Base-by-base conservation (phyloP, 495 filamentous ascomycete genomes). In the Darksidea phi region DNA sequence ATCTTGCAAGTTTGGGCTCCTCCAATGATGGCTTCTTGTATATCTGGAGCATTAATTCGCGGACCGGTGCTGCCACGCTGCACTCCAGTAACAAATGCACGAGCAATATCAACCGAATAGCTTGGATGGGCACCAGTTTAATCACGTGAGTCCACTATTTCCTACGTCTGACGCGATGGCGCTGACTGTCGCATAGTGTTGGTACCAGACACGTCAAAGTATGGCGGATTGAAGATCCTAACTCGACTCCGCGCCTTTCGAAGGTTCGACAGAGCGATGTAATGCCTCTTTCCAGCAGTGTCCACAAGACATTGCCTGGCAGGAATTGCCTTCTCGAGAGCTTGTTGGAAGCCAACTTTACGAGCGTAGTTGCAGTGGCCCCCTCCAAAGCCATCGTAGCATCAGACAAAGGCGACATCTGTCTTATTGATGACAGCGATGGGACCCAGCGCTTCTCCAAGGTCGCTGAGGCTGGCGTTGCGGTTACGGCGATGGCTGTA, bases 31-130 rank as follows among this genome's bases (percentile, higher is more conserved):
- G 94, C 8, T 97, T 96, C 70, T 80, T 98, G 24, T 92, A 94
- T 64, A 80, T 97, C 42, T 98, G 94, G 91, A 81, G 82, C 41
- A 83, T 97, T 61, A 90, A 92, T 62, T 71, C 86, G 23, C 86
- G 86, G 47, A 94, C 82, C n/a, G 94, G 93, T 7, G 79, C 85
- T n/a, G 88, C 90, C 20, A 90, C 79, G 68, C 76, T 98, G 41
- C 89, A 95, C 72, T 90, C 91, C 32, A 93, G 89, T 68, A 97
- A 96, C 70, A 92, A 94, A 72, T 97, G 94, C 75, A 97, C 91
- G 24, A 86, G 88, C 17, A 84, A 82, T 45, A 78, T 96, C 66
- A 87, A 85, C 38, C 83, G 85, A 26, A 93, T 96, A 80, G 84
- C 88, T 52, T 98, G 94, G 93, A 82, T 96, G 72, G 91, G 91